Conservation (phyloP, 2,329 filamentous ascomycete species). For the Rutstroemia sp. region DNA sequence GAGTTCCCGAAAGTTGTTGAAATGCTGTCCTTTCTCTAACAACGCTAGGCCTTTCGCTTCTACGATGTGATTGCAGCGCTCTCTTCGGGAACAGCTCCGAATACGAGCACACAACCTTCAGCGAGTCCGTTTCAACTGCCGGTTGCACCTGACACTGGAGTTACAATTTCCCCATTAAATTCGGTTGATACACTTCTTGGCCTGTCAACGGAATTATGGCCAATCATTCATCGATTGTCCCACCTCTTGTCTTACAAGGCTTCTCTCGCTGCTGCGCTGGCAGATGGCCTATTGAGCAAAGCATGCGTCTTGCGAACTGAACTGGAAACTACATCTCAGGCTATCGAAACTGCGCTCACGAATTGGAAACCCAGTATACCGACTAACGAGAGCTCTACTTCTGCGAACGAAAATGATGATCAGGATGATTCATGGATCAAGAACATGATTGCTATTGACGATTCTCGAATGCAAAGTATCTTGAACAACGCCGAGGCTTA, state of each 20-base stretch:
- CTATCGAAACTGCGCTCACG: constrained; percentile 47
- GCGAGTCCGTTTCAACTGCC: constrained; percentile 41
- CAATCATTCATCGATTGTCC: constrained; percentile 53
- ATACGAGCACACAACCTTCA: constrained; percentile 42
- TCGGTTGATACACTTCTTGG: constrained; percentile 46
- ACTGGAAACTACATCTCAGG: constrained; percentile 36
- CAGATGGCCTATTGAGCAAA: constrained; percentile 32
- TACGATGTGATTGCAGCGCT: constrained; percentile 59
- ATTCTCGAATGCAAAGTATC: constrained; percentile 28
- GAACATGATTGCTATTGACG: not conserved
- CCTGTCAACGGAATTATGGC: constrained; percentile 56
- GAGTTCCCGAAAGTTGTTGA: constrained; percentile 16
- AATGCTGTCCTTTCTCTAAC: constrained; percentile 18
- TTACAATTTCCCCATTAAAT: constrained; percentile 36
- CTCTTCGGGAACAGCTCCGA: constrained; percentile 50
- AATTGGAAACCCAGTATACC: constrained; percentile 48
- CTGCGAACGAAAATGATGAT: constrained; percentile 3
- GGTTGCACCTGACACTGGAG: constrained; percentile 36
- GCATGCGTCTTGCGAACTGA: constrained; percentile 23
- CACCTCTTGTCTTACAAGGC: constrained; percentile 46
- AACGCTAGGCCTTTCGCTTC: constrained; percentile 50
- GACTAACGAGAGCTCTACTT: constrained; percentile 22
- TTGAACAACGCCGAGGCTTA: constrained; percentile 42
- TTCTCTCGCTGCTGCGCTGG: constrained; percentile 40
- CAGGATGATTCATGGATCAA: not conserved